Percentiles rank a stretch among this genome's conserved stretches.
phyloP scores from a whole-genome alignment of 2,329 filamentous ascomycete species.

The Aspergillus fumigatus region DNA sequence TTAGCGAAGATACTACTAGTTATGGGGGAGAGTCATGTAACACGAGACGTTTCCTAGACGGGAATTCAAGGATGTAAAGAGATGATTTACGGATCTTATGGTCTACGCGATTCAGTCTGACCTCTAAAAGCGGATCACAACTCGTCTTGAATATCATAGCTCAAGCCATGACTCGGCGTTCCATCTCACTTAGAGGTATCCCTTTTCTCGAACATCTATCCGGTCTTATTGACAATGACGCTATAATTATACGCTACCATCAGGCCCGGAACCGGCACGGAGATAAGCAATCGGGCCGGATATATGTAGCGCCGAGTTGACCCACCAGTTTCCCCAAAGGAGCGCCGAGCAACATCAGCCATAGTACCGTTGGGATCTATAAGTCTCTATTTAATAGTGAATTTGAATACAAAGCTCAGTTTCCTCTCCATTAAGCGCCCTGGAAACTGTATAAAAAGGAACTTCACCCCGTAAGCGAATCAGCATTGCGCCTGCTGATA shows the following conservation, averaged over 20 bases:
- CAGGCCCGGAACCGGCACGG: not conserved
- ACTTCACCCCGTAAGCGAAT: not conserved
- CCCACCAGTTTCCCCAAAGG: not conserved
- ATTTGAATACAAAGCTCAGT: rapidly evolving
- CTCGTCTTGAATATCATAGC: not conserved
- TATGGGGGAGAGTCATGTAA: not conserved
- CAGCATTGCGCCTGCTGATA: not conserved
- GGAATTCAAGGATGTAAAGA: not conserved
- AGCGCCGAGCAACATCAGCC: too few relatives aligned
- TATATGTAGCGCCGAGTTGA: not conserved
- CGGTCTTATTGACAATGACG: not conserved
- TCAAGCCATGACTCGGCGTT: not conserved
- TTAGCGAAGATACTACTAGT: not conserved
- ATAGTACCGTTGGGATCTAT: too few relatives aligned
- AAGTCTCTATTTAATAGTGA: too few relatives aligned
- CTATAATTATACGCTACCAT: not conserved
- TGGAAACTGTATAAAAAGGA: not conserved
- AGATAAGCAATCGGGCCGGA: not conserved
- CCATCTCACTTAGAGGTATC: not conserved
- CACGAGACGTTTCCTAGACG: not conserved
- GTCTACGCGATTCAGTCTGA: not conserved
- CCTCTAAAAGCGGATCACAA: not conserved
- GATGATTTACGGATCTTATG: not conserved
- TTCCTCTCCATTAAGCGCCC: not conserved
- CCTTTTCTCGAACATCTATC: not conserved